Evolutionary conservation across 1,139 yeast species (phyloP), one percentile per base, ranked within the genome.

Genomic region (Geotrichum armillariae): DNA sequence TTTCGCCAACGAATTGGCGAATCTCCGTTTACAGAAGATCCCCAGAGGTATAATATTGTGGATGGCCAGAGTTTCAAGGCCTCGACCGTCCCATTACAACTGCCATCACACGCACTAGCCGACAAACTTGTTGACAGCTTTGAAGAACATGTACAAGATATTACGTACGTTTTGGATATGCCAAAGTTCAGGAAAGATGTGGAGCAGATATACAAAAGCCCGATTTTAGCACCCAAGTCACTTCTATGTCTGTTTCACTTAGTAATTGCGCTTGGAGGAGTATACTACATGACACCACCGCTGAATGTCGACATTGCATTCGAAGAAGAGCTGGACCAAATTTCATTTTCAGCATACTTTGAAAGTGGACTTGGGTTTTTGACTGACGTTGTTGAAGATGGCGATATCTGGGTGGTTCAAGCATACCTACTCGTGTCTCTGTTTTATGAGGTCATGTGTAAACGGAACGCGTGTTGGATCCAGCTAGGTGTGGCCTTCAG

Each of bases 401-500:
- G 72, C 2, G 71, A 68, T 38, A 49, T 73, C 4, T 75, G 78
- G 78, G 60, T 72, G n/a, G 73, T 74, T 2, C 73, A 75, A 53
- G 71, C 72, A 2, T 67, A 75, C 52, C 61, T 71, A 37, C 58
- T 75, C 33, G 64, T 69, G 12, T 68, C 66, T 51, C 67, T 72
- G 54, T 74, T 66, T 56, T 70, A 73, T 53, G 75, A 73, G 47
- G 57, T 66, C 23, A 64, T 64, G 20, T 69, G 74, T n/a, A 66
- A 69, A 35, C 63, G 74, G 53, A 68, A 70, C 46, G 66, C 74
- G 0, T 71, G 77, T 5, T 76, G 79, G 77, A 64, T 68, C 11
- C 64, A 65, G 44, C 56, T 69, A 4, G 72, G 72, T 1, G 53
- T 53, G 29, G 66, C 71, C 1, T 65, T 67, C 1, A 54, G 69